Evolutionary conservation across 208 protist genomes (phyloP).

Genomic region (Leishmania lainsoni): DNA sequence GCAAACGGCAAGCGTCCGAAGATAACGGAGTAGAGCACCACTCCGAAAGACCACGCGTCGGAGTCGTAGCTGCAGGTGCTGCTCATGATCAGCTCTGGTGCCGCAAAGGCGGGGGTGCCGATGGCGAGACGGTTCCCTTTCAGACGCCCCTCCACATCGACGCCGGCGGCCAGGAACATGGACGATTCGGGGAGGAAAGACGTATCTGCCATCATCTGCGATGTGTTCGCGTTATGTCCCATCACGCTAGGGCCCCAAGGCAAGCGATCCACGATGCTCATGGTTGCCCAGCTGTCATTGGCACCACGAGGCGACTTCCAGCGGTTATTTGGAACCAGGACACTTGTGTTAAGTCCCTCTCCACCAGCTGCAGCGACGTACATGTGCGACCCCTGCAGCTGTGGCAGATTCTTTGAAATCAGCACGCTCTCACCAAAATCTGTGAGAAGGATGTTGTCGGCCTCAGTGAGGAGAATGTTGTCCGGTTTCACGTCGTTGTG

Average conservation of each 20-base stretch:
- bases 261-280: constrained; percentile 15
- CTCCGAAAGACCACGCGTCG: constrained; percentile 96
- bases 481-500: constrained; percentile 90
- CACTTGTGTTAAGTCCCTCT: constrained; percentile 16
- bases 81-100: constrained; percentile 52
- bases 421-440: constrained; percentile 83
- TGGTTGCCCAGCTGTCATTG: constrained; percentile 23
- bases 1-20: constrained; percentile 91
- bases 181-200: constrained; percentile 46
- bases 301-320: constrained; percentile 19
- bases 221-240: constrained; percentile 3
- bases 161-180: constrained; percentile 42
- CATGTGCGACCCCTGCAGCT: background rate
- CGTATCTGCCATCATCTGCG: constrained; percentile 16
- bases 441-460: constrained; percentile 75
- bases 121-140: constrained; percentile 24
- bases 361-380: background rate
- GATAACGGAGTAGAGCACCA: constrained; percentile 90
- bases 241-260: background rate
- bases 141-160: constrained; percentile 41
- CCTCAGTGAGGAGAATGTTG: constrained; percentile 78
- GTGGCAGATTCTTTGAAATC: constrained; percentile 15
- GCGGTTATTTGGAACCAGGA: constrained; percentile 26
- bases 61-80: constrained; percentile 61
- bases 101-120: constrained; percentile 58